Evolutionary conservation across 768 basidiomycete genomes (phyloP), one percentile per base, ranked within the genome.

Genomic region (Zangia roseola): DNA sequence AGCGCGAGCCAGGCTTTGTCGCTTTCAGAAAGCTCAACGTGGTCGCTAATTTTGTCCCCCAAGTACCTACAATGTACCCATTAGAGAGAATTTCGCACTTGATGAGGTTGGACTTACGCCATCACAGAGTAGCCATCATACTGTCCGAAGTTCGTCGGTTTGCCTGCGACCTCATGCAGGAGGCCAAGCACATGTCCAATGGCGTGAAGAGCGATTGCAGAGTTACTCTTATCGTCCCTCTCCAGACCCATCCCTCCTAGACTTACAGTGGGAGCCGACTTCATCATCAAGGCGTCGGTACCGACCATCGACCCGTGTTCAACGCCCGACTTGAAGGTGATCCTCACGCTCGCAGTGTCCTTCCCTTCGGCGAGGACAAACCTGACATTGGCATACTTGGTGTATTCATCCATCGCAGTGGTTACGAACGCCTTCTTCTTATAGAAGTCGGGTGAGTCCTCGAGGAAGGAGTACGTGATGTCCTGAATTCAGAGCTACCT

Each of bases 131-230:
- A 31, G 17, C 13, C 8, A 23, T 35, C 28, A 13, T 28, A 28
- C 28, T 13, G 28, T 28, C 6, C 13, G 28, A 28, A 28, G 28
- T 28, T 28, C 28, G 10, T 28, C 28, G 28, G 13, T 2, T 12
- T 13, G 28, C 28, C 28, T 28, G 2, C 9, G 9, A 23, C 12
- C n/a, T 44, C 34, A 10, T 44, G 43, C n/a, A 12, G n/a, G 9
- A 36, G 43, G 19, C 43, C 43, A 19, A 44, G 43, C n/a, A 44
- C 43, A 6, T 44, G 43, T 0, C 43, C 43, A 10, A 44, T 44
- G 17, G 43, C 43, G 26, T 44, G 43, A 8, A 44, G 43, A 19
- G 43, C 43, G 12, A 44, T 19, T 2, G 23, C 34, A 21, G n/a
- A 35, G n/a, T 44, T 44, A n/a, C 16, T 13, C 21, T 1, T 24